Percentiles rank a stretch among this genome's conserved stretches.
Evolutionary conservation across 2,329 filamentous ascomycete species (phyloP).

Genomic region (Cordyceps farinosa): DNA sequence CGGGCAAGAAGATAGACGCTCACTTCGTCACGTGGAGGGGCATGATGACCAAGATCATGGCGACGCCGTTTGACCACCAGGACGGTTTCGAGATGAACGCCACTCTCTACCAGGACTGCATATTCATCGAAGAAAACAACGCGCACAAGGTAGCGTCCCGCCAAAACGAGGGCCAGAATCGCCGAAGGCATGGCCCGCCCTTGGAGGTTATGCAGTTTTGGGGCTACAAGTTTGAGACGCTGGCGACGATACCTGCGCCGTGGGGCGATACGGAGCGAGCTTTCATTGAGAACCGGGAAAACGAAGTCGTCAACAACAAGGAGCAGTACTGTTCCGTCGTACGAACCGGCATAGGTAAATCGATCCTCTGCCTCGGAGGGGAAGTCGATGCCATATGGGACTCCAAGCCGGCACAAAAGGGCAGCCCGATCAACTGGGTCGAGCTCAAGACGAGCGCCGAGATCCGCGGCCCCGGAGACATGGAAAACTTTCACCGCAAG

Average conservation of each 20-base stretch:
- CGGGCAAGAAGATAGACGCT: slow-evolving; percentile 64
- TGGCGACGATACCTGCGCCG: slow-evolving; percentile 69
- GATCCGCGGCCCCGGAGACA: slow-evolving; percentile 64
- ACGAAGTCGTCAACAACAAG: slow-evolving; percentile 76
- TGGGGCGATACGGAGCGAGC: slow-evolving; percentile 72
- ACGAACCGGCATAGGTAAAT: slow-evolving; percentile 76
- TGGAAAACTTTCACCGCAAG: slow-evolving; percentile 79
- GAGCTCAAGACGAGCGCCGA: slow-evolving; percentile 89
- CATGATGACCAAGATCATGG: slow-evolving; percentile 99
- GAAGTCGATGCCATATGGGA: slow-evolving; percentile 95
- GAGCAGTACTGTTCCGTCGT: slow-evolving; percentile 96
- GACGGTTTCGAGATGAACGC: slow-evolving; percentile 96
- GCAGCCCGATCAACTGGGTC: slow-evolving; percentile 80
- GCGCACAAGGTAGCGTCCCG: slow-evolving; percentile 63
- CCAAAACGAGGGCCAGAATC: slow-evolving; percentile 43
- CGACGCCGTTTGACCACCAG: slow-evolving; percentile 73
- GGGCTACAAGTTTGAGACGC: slow-evolving; percentile 96
- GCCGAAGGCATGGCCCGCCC: slow-evolving; percentile 41
- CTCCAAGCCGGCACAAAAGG: slow-evolving; percentile 63
- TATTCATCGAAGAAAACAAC: slow-evolving; percentile 91
- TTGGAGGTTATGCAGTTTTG: slow-evolving; percentile 88
- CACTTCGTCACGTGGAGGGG: slow-evolving; percentile 91
- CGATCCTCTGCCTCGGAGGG: slow-evolving; percentile 75
- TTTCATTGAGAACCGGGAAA: slow-evolving; percentile 72
- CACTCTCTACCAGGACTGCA: slow-evolving; percentile 71